A percentile compares a stretch with the other conserved stretches of the same genome.
These are phyloP conservation scores for Hyparrhenia diplandra DNA, from an alignment of 176 grass and related monocot genomes.

Conservation along the genomic window DNA sequence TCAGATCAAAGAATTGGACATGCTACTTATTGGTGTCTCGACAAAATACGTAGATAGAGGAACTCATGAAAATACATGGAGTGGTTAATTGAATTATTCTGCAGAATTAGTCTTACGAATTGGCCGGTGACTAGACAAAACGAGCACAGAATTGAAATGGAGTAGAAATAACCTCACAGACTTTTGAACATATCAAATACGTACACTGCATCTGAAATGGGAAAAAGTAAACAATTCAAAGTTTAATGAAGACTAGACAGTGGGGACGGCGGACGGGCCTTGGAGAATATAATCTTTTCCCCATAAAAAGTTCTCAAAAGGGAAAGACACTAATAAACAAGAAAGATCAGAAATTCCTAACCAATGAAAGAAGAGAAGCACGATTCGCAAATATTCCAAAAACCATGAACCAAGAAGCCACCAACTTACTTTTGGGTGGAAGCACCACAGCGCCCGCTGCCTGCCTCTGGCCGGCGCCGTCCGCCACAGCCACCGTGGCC, in stretches of 20 bases:
- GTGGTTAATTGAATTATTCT: constrained; percentile 4
- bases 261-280: too few relatives aligned
- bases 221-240: background rate
- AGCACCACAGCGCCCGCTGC: constrained; percentile 25
- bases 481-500: background rate
- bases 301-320: background rate
- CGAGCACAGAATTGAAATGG: background rate
- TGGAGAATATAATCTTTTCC: background rate
- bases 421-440: constrained; percentile 74
- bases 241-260: too few relatives aligned
- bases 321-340: background rate
- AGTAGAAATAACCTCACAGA: background rate
- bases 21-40: background rate
- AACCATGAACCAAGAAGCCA: background rate
- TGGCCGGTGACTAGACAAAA: background rate
- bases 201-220: background rate
- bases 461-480: constrained; percentile 22
- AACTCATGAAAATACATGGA: constrained; percentile 8
- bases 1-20: background rate
- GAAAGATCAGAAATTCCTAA: constrained; percentile 38
- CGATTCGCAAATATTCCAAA: constrained; percentile 15
- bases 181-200: background rate
- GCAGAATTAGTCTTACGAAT: background rate
- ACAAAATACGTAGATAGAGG: background rate
- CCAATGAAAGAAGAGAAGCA: constrained; percentile 20